Evolutionary conservation across 2,329 filamentous ascomycete species (phyloP).

Genomic region (Sporothrix schenckii): DNA sequence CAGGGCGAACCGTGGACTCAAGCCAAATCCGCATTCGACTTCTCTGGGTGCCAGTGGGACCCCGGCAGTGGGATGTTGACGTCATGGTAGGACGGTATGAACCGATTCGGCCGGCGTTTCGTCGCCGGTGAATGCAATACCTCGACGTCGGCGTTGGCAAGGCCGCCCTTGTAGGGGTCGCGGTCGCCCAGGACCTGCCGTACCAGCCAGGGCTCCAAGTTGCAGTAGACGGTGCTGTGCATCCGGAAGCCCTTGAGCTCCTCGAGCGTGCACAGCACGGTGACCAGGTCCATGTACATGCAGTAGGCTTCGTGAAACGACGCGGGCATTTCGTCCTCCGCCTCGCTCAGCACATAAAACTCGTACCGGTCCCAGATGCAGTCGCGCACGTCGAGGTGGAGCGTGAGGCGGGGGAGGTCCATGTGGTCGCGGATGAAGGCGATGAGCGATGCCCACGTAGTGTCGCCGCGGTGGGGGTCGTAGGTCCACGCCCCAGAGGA

Average conservation of each 20-base stretch:
- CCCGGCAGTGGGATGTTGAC: not conserved
- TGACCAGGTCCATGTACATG: constrained; percentile 18
- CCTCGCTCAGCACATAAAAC: not conserved
- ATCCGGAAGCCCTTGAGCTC: not conserved
- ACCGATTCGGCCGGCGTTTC: not conserved
- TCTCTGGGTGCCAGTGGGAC: not conserved
- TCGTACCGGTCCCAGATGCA: constrained; percentile 8
- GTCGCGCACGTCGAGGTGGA: not conserved
- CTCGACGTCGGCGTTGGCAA: not conserved
- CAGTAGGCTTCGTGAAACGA: constrained; percentile 3
- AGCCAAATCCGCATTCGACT: not conserved
- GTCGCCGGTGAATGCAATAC: not conserved
- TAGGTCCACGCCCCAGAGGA: too few species aligned
- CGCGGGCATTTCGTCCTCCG: not conserved
- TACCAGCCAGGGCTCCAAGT: constrained; percentile 3
- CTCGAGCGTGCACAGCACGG: not conserved
- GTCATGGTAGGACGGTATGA: not conserved
- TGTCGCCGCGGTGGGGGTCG: not conserved
- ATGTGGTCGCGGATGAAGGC: not conserved
- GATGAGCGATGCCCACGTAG: not conserved
- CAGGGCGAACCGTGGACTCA: too few species aligned
- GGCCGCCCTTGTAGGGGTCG: constrained; percentile 6
- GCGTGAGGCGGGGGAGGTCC: not conserved
- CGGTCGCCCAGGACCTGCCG: not conserved
- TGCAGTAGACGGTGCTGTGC: not conserved